phyloP scores from a whole-genome alignment of 1,284 basidiomycete genomes.

The Blastosporella zonata region DNA sequence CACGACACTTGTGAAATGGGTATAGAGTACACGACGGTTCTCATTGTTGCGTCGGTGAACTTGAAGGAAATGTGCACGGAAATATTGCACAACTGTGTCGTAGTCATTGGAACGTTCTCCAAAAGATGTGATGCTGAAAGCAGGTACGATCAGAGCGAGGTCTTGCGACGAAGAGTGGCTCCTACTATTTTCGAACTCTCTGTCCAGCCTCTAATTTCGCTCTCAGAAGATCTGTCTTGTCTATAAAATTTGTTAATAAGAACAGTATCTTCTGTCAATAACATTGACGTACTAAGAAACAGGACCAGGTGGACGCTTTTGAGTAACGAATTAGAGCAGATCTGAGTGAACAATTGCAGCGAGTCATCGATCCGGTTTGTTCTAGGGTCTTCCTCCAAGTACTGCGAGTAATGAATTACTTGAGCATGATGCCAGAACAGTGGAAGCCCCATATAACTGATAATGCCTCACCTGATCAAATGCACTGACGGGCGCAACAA shows the following conservation, averaged over 20 bases:
- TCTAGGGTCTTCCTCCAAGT: slow-evolving; percentile 78
- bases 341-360: slow-evolving; percentile 77
- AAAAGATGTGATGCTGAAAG: slow-evolving; percentile 71
- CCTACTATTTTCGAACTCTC: slow-evolving; percentile 76
- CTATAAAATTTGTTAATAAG: slow-evolving; percentile 33
- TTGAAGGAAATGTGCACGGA: slow-evolving; percentile 79
- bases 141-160: neutral
- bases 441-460: slow-evolving; percentile 1
- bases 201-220: slow-evolving; percentile 65
- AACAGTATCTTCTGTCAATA: slow-evolving; percentile 1
- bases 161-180: slow-evolving; percentile 5
- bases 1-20: slow-evolving; percentile 76
- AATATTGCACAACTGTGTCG: slow-evolving; percentile 76
- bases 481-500: slow-evolving; percentile 82
- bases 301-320: slow-evolving; percentile 77
- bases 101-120: slow-evolving; percentile 77
- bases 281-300: slow-evolving; percentile 57
- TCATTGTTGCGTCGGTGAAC: slow-evolving; percentile 78
- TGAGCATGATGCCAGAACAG: neutral
- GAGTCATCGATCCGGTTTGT: slow-evolving; percentile 84
- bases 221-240: slow-evolving; percentile 74
- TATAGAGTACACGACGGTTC: slow-evolving; percentile 72
- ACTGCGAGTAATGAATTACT: slow-evolving; percentile 39
- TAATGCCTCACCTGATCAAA: slow-evolving; percentile 67
- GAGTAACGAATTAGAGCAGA: slow-evolving; percentile 75